Percentiles rank a stretch among this genome's conserved stretches.
Evolutionary conservation across 345 rosid species (phyloP).

Genomic region (Euphorbia peplus): DNA sequence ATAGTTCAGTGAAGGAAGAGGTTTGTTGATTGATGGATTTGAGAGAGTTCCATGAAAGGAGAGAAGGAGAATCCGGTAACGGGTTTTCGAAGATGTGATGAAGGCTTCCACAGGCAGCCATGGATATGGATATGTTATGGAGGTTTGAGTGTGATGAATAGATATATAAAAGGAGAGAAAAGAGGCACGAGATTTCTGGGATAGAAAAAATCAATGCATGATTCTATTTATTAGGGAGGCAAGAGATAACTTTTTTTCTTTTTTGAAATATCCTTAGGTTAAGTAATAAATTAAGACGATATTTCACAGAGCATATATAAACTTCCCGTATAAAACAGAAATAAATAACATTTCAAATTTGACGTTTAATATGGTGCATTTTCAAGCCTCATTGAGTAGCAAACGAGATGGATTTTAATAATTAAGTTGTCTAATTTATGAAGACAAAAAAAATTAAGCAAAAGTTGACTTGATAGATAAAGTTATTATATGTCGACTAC

Average conservation of each 20-base stretch:
- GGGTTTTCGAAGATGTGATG: constrained; percentile 62
- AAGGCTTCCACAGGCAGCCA: constrained; percentile 75
- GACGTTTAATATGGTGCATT: no score
- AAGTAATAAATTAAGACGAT: no score
- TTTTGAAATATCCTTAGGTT: no score
- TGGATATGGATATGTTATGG: constrained; percentile 23
- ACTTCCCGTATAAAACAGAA: no score
- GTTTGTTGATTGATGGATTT: constrained; percentile 36
- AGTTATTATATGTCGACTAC: no score
- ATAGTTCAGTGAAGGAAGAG: constrained; percentile 62
- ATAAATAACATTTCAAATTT: no score
- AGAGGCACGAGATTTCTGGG: constrained; percentile 31
- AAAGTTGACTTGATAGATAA: no score
- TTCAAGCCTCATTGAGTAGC: no score
- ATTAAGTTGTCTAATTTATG: no score
- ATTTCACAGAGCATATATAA: no score
- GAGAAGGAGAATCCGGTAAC: constrained; percentile 45
- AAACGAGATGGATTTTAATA: no score
- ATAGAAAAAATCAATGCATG: constrained; percentile 38
- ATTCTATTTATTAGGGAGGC: constrained; percentile 30
- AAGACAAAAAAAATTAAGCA: no score
- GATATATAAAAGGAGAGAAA: constrained; percentile 10
- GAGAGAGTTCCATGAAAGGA: constrained; percentile 50
- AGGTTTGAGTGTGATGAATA: neutral
- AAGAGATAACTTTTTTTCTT: neutral